These are phyloP conservation scores for Magnusiomyces fungicola DNA, from an alignment of 1,139 yeast species.

Conservation along the genomic window DNA sequence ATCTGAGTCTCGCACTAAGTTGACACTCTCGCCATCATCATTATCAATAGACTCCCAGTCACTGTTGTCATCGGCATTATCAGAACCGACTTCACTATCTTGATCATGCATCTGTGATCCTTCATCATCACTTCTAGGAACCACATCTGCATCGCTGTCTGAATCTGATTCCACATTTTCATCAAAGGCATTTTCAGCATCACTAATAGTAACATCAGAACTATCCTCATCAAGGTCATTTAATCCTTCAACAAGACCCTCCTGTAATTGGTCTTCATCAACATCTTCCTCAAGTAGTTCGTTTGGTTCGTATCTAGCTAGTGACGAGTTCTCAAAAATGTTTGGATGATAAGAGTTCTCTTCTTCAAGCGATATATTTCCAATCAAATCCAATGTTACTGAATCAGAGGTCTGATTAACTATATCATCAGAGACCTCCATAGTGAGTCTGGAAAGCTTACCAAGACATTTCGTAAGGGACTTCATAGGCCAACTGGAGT, in stretches of 20 bases:
- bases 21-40: constrained; percentile 26
- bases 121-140: constrained; percentile 33
- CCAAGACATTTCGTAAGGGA: constrained; percentile 55
- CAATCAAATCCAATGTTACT: no score
- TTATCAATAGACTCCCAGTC: constrained; percentile 28
- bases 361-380: no score
- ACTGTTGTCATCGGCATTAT: constrained; percentile 24
- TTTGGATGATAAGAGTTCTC: no score
- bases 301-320: constrained; percentile 95
- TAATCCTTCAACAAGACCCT: no score
- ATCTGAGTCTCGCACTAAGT: no score
- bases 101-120: constrained; percentile 23
- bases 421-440: constrained; percentile 28
- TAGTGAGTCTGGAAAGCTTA: constrained; percentile 45
- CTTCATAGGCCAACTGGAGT: constrained; percentile 50
- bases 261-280: no score
- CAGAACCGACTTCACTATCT: no score
- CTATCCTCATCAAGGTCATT: constrained; percentile 27
- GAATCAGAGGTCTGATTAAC: no score
- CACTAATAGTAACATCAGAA: constrained; percentile 28
- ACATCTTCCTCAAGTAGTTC: no score
- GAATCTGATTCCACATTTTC: constrained; percentile 19
- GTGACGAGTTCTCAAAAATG: constrained; percentile 79
- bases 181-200: constrained; percentile 11
- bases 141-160: constrained; percentile 29